These are phyloP conservation scores for Melanogaster broomeanus DNA, from an alignment of 768 basidiomycete genomes.

Conservation along the genomic window DNA sequence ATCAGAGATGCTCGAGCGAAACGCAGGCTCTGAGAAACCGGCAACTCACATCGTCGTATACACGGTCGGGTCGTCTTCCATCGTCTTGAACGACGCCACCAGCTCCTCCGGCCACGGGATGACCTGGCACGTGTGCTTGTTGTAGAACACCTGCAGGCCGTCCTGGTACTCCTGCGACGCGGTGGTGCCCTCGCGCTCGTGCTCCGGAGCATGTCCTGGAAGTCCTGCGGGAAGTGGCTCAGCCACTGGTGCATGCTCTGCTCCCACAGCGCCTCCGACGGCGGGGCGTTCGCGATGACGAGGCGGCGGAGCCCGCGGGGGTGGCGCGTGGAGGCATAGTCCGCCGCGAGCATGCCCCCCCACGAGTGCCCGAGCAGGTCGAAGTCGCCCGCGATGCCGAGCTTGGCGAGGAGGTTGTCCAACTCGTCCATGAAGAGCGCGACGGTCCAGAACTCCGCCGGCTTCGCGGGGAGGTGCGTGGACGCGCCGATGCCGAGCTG, in stretches of 20 bases:
- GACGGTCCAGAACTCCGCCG: conserved; percentile 42
- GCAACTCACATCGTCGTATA: conserved; percentile 37
- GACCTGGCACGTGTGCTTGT: conserved; percentile 36
- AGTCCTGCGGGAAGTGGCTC: conserved; percentile 25
- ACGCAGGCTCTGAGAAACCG: background rate
- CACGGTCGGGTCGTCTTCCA: conserved; percentile 34
- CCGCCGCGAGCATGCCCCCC: conserved; percentile 54
- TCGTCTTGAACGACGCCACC: conserved; percentile 19
- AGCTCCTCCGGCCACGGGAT: conserved; percentile 38
- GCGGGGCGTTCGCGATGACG: conserved; percentile 34
- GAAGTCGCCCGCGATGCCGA: conserved; percentile 43
- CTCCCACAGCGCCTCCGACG: conserved; percentile 32
- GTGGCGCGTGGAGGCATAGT: conserved; percentile 40
- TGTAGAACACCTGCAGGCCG: conserved; percentile 29
- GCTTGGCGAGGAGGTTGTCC: conserved; percentile 44
- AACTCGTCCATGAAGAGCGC: conserved; percentile 58
- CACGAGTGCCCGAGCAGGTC: conserved; percentile 57
- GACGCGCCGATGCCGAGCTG: conserved; percentile 50
- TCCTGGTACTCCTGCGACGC: conserved; percentile 34
- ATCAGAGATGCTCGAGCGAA: background rate
- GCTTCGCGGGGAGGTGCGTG: conserved; percentile 42
- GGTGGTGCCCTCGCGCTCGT: conserved; percentile 37
- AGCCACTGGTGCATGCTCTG: conserved; percentile 27
- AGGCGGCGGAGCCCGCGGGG: conserved; percentile 41
- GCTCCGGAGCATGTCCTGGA: conserved; percentile 28